A percentile compares a stretch with the other conserved stretches of the same genome.
phyloP scores from a whole-genome alignment of 306 rosid species.

The Trifolium dubium region DNA sequence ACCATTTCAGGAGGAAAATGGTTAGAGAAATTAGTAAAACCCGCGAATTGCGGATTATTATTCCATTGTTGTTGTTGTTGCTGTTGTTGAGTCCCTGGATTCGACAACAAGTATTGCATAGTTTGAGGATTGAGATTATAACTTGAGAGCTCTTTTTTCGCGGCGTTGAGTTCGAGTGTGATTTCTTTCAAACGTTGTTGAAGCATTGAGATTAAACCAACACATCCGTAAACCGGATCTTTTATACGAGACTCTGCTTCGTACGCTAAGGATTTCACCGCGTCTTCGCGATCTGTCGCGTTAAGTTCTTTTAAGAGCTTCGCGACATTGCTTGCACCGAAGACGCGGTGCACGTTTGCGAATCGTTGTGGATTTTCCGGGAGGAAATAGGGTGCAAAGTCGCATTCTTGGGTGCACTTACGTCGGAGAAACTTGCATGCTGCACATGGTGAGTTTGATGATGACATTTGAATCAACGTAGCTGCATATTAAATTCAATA shows the following conservation, averaged over 20 bases:
- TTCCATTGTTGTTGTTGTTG: slow-evolving; percentile 3
- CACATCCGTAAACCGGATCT: slow-evolving; percentile 83
- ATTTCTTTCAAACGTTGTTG: slow-evolving; percentile 57
- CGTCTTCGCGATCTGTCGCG: slow-evolving; percentile 61
- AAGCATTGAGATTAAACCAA: slow-evolving; percentile 62
- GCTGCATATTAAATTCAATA: not conserved
- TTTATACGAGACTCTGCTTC: slow-evolving; percentile 75
- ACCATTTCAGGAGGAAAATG: not conserved
- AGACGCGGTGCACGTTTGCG: slow-evolving; percentile 65
- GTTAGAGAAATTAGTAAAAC: not conserved
- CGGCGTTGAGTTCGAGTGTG: slow-evolving; percentile 49
- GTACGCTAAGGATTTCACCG: slow-evolving; percentile 73
- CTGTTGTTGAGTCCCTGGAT: slow-evolving; percentile 7
- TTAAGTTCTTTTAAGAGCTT: slow-evolving; percentile 68
- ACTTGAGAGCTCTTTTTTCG: slow-evolving; percentile 57
- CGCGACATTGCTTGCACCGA: slow-evolving; percentile 79
- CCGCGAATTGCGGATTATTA: not conserved
- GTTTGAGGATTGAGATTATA: slow-evolving; percentile 55
- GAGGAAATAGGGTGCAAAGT: slow-evolving; percentile 80
- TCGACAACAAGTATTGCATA: slow-evolving; percentile 41
- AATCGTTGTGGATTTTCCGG: slow-evolving; percentile 76
- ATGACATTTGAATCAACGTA: slow-evolving; percentile 35
- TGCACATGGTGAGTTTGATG: slow-evolving; percentile 72
- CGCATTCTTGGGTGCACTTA: slow-evolving; percentile 83
- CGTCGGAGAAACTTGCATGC: slow-evolving; percentile 72